Evolutionary conservation across 208 protist genomes (phyloP).

Genomic region (Eutreptiella sp.): DNA sequence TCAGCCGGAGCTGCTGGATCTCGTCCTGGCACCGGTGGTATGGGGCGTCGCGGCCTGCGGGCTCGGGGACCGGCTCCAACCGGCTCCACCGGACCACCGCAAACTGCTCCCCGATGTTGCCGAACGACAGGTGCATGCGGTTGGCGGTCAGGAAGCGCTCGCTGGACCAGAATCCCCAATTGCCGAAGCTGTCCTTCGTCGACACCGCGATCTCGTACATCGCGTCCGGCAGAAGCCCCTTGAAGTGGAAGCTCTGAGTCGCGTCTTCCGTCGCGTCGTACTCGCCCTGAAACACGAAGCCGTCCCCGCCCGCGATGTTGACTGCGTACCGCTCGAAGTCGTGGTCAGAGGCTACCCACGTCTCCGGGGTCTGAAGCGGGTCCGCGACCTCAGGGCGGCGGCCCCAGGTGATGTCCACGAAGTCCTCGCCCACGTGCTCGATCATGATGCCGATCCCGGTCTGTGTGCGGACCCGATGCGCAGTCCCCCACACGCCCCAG

Average conservation of each 20-base stretch:
- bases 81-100: conserved; percentile 77
- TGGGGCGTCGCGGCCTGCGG: too few species aligned
- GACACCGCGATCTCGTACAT: conserved; percentile 73
- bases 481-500: conserved; percentile 78
- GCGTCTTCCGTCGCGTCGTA: conserved; percentile 38
- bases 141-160: conserved; percentile 68
- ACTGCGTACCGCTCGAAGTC: conserved; percentile 65
- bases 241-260: conserved; percentile 36
- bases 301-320: conserved; percentile 55
- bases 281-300: conserved; percentile 66
- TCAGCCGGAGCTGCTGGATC: conserved; percentile 72
- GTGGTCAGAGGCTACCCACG: conserved; percentile 67
- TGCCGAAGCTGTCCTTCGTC: conserved; percentile 52
- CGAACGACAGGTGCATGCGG: conserved; percentile 66
- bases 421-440: conserved; percentile 74
- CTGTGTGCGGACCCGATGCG: conserved; percentile 70
- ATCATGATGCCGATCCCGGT: conserved; percentile 68
- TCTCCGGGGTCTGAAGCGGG: conserved; percentile 53
- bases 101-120: conserved; percentile 82
- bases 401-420: conserved; percentile 70
- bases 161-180: conserved; percentile 74
- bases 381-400: conserved; percentile 53
- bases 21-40: conserved; percentile 44
- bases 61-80: too few species aligned
- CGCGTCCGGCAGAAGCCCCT: conserved; percentile 68